Evolutionary conservation across 1,284 basidiomycete genomes (phyloP).

Genomic region (Entoloma clypeatum): DNA sequence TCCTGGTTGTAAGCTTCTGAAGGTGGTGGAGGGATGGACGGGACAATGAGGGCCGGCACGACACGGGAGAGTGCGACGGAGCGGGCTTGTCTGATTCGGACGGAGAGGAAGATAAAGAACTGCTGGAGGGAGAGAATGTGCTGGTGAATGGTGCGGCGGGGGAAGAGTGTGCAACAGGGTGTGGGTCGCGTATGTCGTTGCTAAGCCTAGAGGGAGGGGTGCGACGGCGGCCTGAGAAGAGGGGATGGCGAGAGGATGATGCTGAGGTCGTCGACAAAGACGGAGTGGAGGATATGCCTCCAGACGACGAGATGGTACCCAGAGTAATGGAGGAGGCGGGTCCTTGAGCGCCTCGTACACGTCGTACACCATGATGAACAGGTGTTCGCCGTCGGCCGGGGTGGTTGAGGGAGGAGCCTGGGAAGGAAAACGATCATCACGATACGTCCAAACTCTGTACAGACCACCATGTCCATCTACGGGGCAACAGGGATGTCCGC

Average conservation of each 20-base stretch:
- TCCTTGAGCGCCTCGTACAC: conserved; percentile 69
- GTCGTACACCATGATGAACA: conserved; percentile 67
- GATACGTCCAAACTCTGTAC: too few relatives aligned
- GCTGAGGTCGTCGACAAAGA: conserved; percentile 59
- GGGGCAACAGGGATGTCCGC: too few relatives aligned
- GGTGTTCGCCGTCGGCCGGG: conserved; percentile 73
- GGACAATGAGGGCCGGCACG: conserved; percentile 21
- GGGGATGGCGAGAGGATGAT: conserved; percentile 58
- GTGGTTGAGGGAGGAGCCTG: too few relatives aligned
- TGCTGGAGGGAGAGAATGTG: conserved; percentile 75
- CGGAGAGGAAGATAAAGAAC: conserved; percentile 65
- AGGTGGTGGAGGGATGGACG: conserved; percentile 52
- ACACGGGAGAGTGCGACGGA: conserved; percentile 71
- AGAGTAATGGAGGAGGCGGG: conserved; percentile 62
- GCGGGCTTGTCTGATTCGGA: too few relatives aligned
- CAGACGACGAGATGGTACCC: conserved; percentile 77
- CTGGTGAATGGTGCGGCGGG: conserved; percentile 64
- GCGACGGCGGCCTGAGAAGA: conserved; percentile 18
- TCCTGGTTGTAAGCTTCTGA: conserved; percentile 35
- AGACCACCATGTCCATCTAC: too few relatives aligned
- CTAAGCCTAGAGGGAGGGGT: conserved; percentile 15
- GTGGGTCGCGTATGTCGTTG: conserved; percentile 22
- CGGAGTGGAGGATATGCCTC: conserved; percentile 66
- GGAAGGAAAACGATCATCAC: too few relatives aligned
- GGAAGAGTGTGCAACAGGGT: conserved; percentile 55